phyloP scores from a whole-genome alignment of 345 rosid genomes.

The Hibiscus trionum region DNA sequence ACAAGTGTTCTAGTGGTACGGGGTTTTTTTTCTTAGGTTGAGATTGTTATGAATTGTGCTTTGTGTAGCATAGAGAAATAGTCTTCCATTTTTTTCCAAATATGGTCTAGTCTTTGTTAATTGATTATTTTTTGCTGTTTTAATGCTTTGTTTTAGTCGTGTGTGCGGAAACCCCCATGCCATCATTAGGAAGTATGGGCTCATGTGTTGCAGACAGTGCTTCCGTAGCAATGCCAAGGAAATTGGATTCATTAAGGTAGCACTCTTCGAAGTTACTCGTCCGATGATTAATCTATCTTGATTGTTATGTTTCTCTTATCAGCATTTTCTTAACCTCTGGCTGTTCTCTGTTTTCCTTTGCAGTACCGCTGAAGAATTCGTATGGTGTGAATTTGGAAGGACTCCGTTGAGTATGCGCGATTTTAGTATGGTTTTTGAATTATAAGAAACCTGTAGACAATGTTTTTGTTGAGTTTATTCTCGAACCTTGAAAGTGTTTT shows the following conservation, averaged over 20 bases:
- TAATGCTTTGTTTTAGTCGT: constrained; percentile 17
- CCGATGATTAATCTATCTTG: background rate
- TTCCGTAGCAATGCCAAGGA: constrained; percentile 34
- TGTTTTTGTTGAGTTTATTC: background rate
- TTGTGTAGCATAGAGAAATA: background rate
- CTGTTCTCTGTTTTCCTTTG: background rate
- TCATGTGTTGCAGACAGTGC: constrained; percentile 29
- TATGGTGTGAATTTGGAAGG: background rate
- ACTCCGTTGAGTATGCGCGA: background rate
- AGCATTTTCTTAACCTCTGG: background rate
- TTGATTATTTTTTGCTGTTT: background rate
- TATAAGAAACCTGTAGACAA: background rate
- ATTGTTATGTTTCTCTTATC: background rate
- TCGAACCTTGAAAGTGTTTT: background rate
- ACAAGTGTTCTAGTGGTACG: background rate
- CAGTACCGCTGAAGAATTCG: constrained; percentile 4
- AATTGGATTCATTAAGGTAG: constrained; percentile 15
- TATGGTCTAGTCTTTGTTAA: background rate
- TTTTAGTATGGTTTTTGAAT: background rate
- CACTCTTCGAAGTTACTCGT: background rate
- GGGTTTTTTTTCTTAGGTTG: background rate
- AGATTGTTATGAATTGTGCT: background rate
- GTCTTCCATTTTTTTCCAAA: no score
- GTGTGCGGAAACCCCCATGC: constrained; percentile 38
- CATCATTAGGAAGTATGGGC: constrained; percentile 33